Percentiles rank a stretch among this genome's conserved stretches.
phyloP scores from a whole-genome alignment of 1,284 basidiomycete genomes.

The Ceratobasidium sp. region DNA sequence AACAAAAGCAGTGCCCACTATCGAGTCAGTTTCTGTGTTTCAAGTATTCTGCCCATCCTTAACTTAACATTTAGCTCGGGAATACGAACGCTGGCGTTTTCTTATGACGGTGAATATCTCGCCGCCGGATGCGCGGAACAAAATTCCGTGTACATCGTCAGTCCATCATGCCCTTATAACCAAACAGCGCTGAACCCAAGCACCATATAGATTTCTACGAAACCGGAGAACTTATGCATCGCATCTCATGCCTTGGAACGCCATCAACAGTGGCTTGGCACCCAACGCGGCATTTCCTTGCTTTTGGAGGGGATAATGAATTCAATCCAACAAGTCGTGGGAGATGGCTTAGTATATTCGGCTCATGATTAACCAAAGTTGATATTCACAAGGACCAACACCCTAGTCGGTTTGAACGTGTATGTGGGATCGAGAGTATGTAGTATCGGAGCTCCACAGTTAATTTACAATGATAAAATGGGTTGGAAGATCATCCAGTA shows the following conservation, averaged over 20 bases:
- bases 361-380: not conserved
- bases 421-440: too few relatives aligned
- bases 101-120: constrained; percentile 27
- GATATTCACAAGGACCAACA: not conserved
- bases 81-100: constrained; percentile 26
- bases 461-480: too few relatives aligned
- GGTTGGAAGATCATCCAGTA: too few relatives aligned
- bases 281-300: constrained; percentile 23
- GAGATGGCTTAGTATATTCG: constrained; percentile 34
- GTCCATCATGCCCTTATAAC: not conserved
- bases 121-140: constrained; percentile 30
- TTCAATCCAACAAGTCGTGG: constrained; percentile 24
- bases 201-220: constrained; percentile 21
- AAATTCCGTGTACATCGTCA: constrained; percentile 24
- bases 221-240: constrained; percentile 24
- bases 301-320: constrained; percentile 31
- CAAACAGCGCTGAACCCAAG: not conserved
- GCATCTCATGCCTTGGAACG: constrained; percentile 26
- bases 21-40: constrained; percentile 10
- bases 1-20: constrained; percentile 17
- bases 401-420: too few relatives aligned
- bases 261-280: constrained; percentile 32
- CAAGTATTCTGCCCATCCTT: not conserved
- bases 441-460: too few relatives aligned
- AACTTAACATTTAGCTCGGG: not conserved